A percentile compares a stretch with the other conserved stretches of the same genome.
These are phyloP conservation scores for Hymenoscyphus infarciens DNA, from an alignment of 2,329 filamentous ascomycete genomes.

Conservation along the genomic window DNA sequence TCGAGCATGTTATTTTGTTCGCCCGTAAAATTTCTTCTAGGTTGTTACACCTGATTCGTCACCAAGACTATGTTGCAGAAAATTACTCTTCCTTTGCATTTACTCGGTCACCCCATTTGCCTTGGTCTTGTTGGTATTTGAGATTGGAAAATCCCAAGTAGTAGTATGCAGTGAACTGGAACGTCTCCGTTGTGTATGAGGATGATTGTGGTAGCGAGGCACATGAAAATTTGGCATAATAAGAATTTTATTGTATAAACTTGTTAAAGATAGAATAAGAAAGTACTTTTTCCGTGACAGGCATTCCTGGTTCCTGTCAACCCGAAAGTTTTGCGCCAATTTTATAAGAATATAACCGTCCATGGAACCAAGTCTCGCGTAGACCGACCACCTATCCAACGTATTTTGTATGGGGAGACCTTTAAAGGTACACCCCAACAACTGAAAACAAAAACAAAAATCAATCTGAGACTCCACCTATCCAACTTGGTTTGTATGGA, in stretches of 20 bases:
- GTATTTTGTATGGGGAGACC: background rate
- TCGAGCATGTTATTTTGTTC: too few species aligned
- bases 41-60: too few species aligned
- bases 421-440: background rate
- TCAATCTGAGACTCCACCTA: background rate
- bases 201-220: too few species aligned
- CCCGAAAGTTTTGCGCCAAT: background rate
- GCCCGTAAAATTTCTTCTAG: too few species aligned
- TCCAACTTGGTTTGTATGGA: background rate
- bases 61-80: too few species aligned
- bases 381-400: background rate
- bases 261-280: background rate
- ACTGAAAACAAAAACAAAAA: background rate
- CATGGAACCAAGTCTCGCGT: background rate
- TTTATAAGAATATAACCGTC: background rate
- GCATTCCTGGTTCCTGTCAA: background rate
- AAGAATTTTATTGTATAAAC: background rate
- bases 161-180: too few species aligned
- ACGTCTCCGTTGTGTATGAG: too few species aligned
- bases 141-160: too few species aligned
- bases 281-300: background rate
- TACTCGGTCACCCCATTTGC: too few species aligned
- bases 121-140: too few species aligned
- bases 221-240: background rate
- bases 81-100: too few species aligned